Percentiles rank a stretch among this genome's conserved stretches.
These are phyloP conservation scores for Leptomonas seymouri DNA, from an alignment of 208 protist species.

Conservation along the genomic window DNA sequence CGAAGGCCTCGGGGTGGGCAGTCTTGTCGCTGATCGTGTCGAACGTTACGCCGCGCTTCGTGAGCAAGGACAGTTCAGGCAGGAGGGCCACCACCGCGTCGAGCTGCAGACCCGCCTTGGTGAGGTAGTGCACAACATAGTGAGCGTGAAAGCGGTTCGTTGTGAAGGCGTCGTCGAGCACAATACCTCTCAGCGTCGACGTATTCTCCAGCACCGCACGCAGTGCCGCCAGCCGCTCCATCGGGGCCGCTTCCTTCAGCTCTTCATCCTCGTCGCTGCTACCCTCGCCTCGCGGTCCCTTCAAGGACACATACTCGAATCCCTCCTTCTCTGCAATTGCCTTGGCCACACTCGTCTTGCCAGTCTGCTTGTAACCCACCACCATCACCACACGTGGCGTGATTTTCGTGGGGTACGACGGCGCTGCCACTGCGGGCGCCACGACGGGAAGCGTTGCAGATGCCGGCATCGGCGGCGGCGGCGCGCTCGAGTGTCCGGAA, in stretches of 20 bases:
- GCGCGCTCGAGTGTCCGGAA: slow-evolving; percentile 13
- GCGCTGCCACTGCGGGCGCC: slow-evolving; percentile 9
- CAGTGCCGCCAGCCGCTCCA: slow-evolving; percentile 43
- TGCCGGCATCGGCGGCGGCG: slow-evolving; percentile 12
- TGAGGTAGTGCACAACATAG: slow-evolving; percentile 68
- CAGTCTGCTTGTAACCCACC: slow-evolving; percentile 64
- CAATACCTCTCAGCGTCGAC: slow-evolving; percentile 54
- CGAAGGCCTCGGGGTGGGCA: slow-evolving; percentile 80
- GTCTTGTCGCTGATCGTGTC: slow-evolving; percentile 38
- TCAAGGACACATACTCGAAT: slow-evolving; percentile 74
- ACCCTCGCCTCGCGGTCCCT: slow-evolving; percentile 11
- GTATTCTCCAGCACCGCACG: slow-evolving; percentile 48
- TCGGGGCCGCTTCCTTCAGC: slow-evolving; percentile 13
- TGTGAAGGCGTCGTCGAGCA: slow-evolving; percentile 83
- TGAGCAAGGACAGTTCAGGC: slow-evolving; percentile 46
- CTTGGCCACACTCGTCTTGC: slow-evolving; percentile 77
- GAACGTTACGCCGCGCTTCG: slow-evolving; percentile 55
- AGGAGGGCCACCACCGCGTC: slow-evolving; percentile 65
- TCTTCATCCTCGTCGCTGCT: slow-evolving; percentile 25
- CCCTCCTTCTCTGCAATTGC: slow-evolving; percentile 51
- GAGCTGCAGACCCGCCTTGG: slow-evolving; percentile 57
- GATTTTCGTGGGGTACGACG: slow-evolving; percentile 39
- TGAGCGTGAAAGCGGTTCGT: slow-evolving; percentile 74
- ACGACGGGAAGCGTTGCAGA: slow-evolving; percentile 12
- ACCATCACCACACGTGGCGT: slow-evolving; percentile 75